Base-by-base conservation (phyloP, 345 rosid species). In the Psidium guajava region DNA sequence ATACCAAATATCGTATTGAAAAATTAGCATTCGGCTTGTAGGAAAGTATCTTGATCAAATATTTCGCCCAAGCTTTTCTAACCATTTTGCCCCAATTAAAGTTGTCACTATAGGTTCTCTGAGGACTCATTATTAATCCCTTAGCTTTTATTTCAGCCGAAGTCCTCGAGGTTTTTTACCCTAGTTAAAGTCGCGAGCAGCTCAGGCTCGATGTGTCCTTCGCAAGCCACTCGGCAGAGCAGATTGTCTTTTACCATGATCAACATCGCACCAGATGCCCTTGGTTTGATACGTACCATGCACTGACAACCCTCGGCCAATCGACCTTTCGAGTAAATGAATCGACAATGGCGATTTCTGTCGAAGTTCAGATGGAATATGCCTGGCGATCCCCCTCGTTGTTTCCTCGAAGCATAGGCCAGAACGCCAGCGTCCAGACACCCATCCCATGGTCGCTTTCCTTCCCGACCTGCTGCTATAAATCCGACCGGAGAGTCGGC, bases 331-430 rank as follows among this genome's bases (percentile, higher is more conserved):
- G 44, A 18, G 77, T 32, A n/a, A 40, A 69, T 69, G 77, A 32
- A 69, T 69, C 47, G 77, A 32, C 18, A 32, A 69, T 69, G 12
- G 77, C 47, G 47, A 69, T 69, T 22, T 55, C n/a, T 9, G 25
- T 83, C 10, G 32, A 73, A 21, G 5, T 1, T 16, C 12, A n/a
- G 32, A 42, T 22, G 77, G 85, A 58, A 83, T 83, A 83, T 83
- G 7, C 85, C 58, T 83, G 28, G 36, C 18, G 51, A 58, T 42
- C n/a, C 54, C 85, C 51, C 89, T 88, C 86, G 89, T 82, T 85
- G 32, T 90, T 87, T 36, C 40, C 86, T 44, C 64, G 74, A 83
- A 51, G 7, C 86, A 50, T 84, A 53, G 87, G 1, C 69, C 82
- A 82, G 22, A 85, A 82, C 91, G 90, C 77, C 20, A 59, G 56